Percentiles rank a stretch among this genome's conserved stretches.
phyloP scores from a whole-genome alignment of 2,329 filamentous ascomycete species.

The Pseudogymnoascus sp. region DNA sequence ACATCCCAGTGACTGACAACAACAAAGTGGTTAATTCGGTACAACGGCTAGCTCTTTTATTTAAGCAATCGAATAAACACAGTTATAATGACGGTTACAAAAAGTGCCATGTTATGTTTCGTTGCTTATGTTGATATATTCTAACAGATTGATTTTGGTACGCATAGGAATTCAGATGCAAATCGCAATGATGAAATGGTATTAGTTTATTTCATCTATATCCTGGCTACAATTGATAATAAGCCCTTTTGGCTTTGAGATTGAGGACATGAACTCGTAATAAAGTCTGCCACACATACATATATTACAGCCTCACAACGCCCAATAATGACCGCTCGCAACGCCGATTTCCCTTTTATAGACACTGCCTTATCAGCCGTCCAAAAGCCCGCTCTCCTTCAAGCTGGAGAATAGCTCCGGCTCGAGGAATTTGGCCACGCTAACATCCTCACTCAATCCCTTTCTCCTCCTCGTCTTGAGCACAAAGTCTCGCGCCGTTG shows the following conservation, averaged over 20 bases:
- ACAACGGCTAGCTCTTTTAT: not conserved
- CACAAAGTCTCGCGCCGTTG: constrained; percentile 90
- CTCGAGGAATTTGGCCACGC: constrained; percentile 92
- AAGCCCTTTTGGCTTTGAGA: not conserved
- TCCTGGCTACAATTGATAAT: not conserved
- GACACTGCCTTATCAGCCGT: constrained; percentile 35
- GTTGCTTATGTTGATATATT: not conserved
- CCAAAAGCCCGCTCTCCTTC: constrained; percentile 81
- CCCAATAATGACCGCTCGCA: constrained; percentile 8
- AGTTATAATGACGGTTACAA: not conserved
- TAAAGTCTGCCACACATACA: constrained; percentile 2
- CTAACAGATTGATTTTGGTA: not conserved
- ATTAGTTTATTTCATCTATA: constrained; percentile 6
- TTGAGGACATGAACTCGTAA: constrained; percentile 1
- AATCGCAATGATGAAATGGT: not conserved
- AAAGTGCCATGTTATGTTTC: not conserved
- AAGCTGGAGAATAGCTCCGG: constrained; percentile 84
- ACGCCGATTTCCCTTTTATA: constrained; percentile 9
- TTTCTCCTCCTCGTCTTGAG: constrained; percentile 91
- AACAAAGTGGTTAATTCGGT: not conserved
- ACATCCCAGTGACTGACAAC: not conserved
- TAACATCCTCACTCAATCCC: constrained; percentile 90
- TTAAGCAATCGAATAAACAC: not conserved
- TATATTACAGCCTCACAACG: constrained; percentile 9
- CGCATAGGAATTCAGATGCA: not conserved